Evolutionary conservation across 192 early-diverging fungal genomes (phyloP).

Genomic region (Umbelopsis vinacea): DNA sequence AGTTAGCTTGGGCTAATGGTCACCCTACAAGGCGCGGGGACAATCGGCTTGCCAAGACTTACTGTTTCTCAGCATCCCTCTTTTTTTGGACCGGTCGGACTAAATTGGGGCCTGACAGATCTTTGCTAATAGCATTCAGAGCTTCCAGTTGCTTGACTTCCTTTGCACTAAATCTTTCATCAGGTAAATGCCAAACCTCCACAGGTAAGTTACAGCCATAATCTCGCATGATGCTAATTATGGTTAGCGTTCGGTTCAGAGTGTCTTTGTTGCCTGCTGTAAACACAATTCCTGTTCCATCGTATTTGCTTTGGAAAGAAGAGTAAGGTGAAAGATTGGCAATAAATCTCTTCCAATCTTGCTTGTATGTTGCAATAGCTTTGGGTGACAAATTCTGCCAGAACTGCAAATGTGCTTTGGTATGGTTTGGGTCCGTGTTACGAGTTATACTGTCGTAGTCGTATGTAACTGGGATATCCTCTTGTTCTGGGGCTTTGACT

Average conservation of each 20-base stretch:
- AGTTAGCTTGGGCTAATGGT: background rate
- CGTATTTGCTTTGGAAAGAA: background rate
- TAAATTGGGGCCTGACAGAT: constrained; percentile 29
- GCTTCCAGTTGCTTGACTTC: background rate
- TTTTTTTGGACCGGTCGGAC: constrained; percentile 28
- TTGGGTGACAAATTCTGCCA: constrained; percentile 25
- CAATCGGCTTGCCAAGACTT: constrained; percentile 13
- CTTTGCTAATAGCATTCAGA: constrained; percentile 20
- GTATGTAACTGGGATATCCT: background rate
- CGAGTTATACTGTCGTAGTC: constrained; percentile 10
- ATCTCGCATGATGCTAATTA: constrained; percentile 29
- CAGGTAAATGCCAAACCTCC: constrained; percentile 40
- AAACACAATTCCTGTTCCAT: constrained; percentile 33
- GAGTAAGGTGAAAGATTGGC: background rate
- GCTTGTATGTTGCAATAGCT: constrained; percentile 16
- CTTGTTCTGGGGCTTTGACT: background rate
- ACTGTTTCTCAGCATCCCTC: constrained; percentile 35
- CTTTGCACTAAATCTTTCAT: constrained; percentile 26
- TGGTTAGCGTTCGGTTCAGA: constrained; percentile 22
- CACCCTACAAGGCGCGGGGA: background rate
- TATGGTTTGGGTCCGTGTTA: constrained; percentile 37
- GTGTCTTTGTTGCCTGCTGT: constrained; percentile 42
- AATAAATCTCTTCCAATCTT: constrained; percentile 34
- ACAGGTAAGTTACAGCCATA: constrained; percentile 26
- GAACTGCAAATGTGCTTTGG: constrained; percentile 27